Evolutionary conservation across 2,329 filamentous ascomycete species (phyloP).

Genomic region (Colletotrichum melonis): DNA sequence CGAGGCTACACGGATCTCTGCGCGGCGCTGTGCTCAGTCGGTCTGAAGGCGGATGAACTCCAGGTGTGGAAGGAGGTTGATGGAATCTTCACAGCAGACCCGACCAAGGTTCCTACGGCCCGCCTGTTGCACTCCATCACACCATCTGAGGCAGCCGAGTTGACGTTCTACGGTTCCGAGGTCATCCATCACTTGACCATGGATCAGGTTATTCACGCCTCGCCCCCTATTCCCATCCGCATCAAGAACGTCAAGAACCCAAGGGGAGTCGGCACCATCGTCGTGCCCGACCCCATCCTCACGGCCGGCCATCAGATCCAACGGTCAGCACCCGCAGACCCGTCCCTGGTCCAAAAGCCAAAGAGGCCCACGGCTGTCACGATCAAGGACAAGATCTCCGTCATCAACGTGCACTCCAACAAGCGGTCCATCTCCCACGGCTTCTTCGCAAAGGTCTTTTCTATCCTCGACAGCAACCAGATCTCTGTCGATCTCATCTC

Average conservation of each 20-base stretch:
- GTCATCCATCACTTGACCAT: slow-evolving; percentile 99
- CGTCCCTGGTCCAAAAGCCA: slow-evolving; percentile 64
- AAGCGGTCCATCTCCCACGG: slow-evolving; percentile 96
- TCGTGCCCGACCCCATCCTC: slow-evolving; percentile 78
- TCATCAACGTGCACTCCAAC: slow-evolving; percentile 98
- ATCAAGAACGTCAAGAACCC: slow-evolving; percentile 96
- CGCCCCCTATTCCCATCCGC: slow-evolving; percentile 82
- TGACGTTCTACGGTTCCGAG: slow-evolving; percentile 94
- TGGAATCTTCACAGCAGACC: slow-evolving; percentile 88
- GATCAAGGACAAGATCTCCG: slow-evolving; percentile 95
- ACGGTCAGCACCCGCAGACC: slow-evolving; percentile 58
- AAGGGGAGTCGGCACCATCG: slow-evolving; percentile 80
- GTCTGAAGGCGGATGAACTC: slow-evolving; percentile 85
- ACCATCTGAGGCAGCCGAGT: slow-evolving; percentile 92
- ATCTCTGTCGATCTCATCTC: slow-evolving; percentile 97
- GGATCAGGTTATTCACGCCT: slow-evolving; percentile 92
- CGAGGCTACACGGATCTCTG: slow-evolving; percentile 97
- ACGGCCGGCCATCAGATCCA: slow-evolving; percentile 68
- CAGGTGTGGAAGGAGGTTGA: slow-evolving; percentile 99
- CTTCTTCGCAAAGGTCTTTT: slow-evolving; percentile 95
- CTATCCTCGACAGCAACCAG: slow-evolving; percentile 85
- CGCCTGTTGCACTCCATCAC: slow-evolving; percentile 89
- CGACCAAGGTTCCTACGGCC: slow-evolving; percentile 93
- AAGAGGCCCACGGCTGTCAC: slow-evolving; percentile 91
- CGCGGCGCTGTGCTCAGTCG: slow-evolving; percentile 90